phyloP scores from a whole-genome alignment of 1,284 basidiomycete species.

The Phylloporus sp. region DNA sequence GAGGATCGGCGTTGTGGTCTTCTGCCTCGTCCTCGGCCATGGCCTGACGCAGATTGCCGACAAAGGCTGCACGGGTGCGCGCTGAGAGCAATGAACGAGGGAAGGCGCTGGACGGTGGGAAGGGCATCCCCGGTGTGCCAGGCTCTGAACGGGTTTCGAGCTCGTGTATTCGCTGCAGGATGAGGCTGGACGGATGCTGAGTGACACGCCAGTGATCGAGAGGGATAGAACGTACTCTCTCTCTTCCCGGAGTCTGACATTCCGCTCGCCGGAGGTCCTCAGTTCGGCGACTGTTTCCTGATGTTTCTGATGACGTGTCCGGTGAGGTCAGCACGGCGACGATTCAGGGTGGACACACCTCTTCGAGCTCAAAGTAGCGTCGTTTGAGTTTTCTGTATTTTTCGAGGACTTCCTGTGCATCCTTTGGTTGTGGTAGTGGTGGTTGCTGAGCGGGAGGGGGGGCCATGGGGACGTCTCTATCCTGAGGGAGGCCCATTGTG shows the following conservation, averaged over 20 bases:
- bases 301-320: conserved; percentile 49
- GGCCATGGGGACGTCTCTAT: conserved; percentile 53
- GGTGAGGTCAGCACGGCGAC: conserved; percentile 14
- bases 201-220: conserved; percentile 10
- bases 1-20: conserved; percentile 49
- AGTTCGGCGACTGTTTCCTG: conserved; percentile 58
- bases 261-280: conserved; percentile 59
- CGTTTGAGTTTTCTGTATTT: conserved; percentile 67
- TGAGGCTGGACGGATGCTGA: conserved; percentile 41
- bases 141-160: conserved; percentile 47
- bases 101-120: conserved; percentile 45
- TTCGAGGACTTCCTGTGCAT: conserved; percentile 51
- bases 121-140: conserved; percentile 21
- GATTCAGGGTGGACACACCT: conserved; percentile 47
- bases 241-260: conserved; percentile 59
- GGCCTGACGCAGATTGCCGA: conserved; percentile 50
- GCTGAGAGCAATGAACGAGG: conserved; percentile 49
- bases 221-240: conserved; percentile 50
- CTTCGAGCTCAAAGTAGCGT: conserved; percentile 66
- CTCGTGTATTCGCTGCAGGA: conserved; percentile 62
- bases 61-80: conserved; percentile 42
- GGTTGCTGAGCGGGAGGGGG: conserved; percentile 46
- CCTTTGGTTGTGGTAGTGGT: conserved; percentile 36
- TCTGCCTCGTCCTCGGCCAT: conserved; percentile 52
- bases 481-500: conserved; percentile 30